Evolutionary conservation across 2,329 filamentous ascomycete genomes (phyloP), one percentile per base, ranked within the genome.

Genomic region (Dendryphion nanum): DNA sequence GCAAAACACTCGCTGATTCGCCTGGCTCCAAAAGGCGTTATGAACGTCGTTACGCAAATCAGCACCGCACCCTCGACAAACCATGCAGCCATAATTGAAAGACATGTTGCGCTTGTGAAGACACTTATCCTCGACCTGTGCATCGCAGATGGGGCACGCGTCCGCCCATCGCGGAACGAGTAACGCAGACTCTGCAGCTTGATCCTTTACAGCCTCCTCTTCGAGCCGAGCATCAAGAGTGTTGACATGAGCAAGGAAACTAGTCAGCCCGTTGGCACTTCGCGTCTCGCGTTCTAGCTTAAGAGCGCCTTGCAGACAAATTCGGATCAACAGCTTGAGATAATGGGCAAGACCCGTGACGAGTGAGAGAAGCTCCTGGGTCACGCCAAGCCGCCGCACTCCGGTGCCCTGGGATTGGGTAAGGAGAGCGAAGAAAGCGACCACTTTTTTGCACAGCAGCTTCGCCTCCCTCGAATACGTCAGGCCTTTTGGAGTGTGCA

Each of bases 381-480:
- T 98, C 20, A 98, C 93, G 30, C 93, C 93, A 29, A 97, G 80
- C 62, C 96, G 93, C 41, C 88, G 79, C 24, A 87, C 82, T n/a
- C 85, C 87, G 6, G 83, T 88, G 58, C 96, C 90, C 61, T 97
- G 91, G 1, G 90, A 93, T 65, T 95, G 95, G 5, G 91, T 95
- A 6, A 98, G 76, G 14, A 98, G 74, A 10, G 89, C 89, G 65
- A 98, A 98, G 73, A 98, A 98, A 18, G 91, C 88, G 5, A 98
- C 93, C 38, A 98, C 95, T 68, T 98, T 98, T 69, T 98, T 98
- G 75, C 93, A 98, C n/a, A 98, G 79, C 35, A 98, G 76, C 68
- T 98, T 98, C n/a, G 93, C 87, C 71, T 98, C 93, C 56, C 93
- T 83, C 14, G 86, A 86, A 62, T 97, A 98, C 7, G 89, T 88